Conservation (phyloP, 176 grass and related monocot genomes). For the Triticum urartu region DNA sequence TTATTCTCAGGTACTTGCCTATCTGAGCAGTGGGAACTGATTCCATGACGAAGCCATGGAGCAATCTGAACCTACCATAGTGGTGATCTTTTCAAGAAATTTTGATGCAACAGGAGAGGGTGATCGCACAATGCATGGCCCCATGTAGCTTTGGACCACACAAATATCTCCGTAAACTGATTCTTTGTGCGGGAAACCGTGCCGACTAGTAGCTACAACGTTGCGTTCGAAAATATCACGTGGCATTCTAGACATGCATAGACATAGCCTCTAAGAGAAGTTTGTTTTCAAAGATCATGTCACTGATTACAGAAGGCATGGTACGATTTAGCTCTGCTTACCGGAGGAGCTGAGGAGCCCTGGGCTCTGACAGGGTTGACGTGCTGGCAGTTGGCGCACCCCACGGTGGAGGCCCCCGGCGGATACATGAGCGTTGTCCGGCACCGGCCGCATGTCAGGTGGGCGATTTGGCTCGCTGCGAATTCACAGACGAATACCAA, state of each 20-base stretch:
- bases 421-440: constrained; percentile 46
- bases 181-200: neutral
- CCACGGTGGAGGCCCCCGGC: constrained; percentile 42
- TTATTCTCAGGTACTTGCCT: constrained; percentile 20
- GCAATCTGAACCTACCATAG: constrained; percentile 45
- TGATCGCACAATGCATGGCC: neutral
- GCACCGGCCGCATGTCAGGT: constrained; percentile 54
- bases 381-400: constrained; percentile 39
- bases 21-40: constrained; percentile 10
- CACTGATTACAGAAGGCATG: neutral
- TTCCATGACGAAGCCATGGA: constrained; percentile 41
- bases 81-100: constrained; percentile 23
- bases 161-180: neutral
- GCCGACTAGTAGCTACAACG: too few species aligned
- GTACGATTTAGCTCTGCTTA: neutral
- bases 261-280: neutral
- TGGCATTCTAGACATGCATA: too few species aligned
- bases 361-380: constrained; percentile 42
- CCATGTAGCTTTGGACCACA: neutral
- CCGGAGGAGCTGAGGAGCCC: neutral
- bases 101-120: constrained; percentile 9
- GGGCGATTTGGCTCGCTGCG: constrained; percentile 36
- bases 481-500: neutral
- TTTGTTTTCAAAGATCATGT: neutral
- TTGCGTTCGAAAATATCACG: too few species aligned